Evolutionary conservation across 192 early-diverging fungal genomes (phyloP).

Genomic region (Mortierella hygrophila): DNA sequence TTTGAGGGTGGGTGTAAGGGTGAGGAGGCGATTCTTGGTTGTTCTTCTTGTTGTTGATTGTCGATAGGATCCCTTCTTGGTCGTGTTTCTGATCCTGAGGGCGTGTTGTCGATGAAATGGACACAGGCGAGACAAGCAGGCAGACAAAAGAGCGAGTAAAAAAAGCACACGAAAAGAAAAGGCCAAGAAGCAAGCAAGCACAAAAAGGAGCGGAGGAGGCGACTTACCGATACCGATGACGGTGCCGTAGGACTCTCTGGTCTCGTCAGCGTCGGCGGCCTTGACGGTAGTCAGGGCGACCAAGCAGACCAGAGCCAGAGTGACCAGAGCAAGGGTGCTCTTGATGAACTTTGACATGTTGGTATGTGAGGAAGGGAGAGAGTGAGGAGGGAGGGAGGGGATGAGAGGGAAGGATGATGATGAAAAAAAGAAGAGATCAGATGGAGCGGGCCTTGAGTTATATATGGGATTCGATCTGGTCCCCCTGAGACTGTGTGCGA

Average conservation of each 20-base stretch:
- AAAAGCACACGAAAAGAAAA: background rate
- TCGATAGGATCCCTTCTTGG: background rate
- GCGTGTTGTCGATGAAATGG: no score
- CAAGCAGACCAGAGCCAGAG: conserved; percentile 55
- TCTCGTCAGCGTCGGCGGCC: conserved; percentile 54
- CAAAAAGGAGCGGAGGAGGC: background rate
- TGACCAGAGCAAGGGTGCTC: conserved; percentile 51
- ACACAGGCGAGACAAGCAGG: background rate
- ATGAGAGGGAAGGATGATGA: conserved; percentile 15
- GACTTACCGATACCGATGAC: conserved; percentile 59
- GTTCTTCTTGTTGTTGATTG: background rate
- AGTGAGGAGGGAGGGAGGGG: conserved; percentile 3
- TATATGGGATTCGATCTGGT: conserved; percentile 1
- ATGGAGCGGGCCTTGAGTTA: conserved; percentile 6
- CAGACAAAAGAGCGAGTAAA: background rate
- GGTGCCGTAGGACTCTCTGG: conserved; percentile 47
- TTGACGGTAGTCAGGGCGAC: conserved; percentile 52
- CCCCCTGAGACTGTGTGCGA: background rate
- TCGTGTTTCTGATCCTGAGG: background rate
- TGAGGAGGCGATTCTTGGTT: background rate
- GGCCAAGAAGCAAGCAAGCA: background rate
- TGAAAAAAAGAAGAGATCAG: conserved; percentile 21
- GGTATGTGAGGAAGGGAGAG: conserved; percentile 8
- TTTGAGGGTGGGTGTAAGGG: background rate
- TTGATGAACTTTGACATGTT: conserved; percentile 56